Evolutionary conservation across 257 asterid species (phyloP).

Genomic region (Echites panduratus): DNA sequence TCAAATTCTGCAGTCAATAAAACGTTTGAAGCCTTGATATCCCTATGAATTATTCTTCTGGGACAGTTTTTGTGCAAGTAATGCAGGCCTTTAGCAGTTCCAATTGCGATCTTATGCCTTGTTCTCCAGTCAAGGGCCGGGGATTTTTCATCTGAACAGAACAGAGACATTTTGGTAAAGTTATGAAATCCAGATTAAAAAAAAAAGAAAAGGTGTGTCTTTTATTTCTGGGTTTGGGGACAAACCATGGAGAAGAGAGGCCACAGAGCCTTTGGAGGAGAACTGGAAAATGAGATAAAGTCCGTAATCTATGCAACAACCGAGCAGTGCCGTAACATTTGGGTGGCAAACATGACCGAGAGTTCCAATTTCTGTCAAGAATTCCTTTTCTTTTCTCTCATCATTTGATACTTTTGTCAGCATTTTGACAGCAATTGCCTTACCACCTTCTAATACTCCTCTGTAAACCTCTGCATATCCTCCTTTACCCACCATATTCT

Average conservation of each 20-base stretch:
- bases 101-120: conserved; percentile 79
- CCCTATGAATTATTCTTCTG: conserved; percentile 88
- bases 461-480: conserved; percentile 97
- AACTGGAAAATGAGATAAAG: conserved; percentile 88
- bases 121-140: conserved; percentile 75
- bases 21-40: conserved; percentile 78
- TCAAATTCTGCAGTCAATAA: conserved; percentile 65
- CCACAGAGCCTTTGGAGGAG: conserved; percentile 82
- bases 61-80: conserved; percentile 88
- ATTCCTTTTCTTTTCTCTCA: conserved; percentile 88
- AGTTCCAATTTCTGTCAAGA: conserved; percentile 82
- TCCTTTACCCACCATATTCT: conserved; percentile 84
- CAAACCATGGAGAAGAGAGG: conserved; percentile 84
- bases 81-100: conserved; percentile 78
- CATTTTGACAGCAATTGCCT: conserved; percentile 79
- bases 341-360: conserved; percentile 84
- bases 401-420: conserved; percentile 57
- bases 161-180: neutral
- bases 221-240: neutral
- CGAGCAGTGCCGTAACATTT: conserved; percentile 66
- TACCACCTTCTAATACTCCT: conserved; percentile 68
- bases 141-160: conserved; percentile 50
- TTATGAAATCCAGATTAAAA: too few relatives aligned
- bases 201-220: too few relatives aligned
- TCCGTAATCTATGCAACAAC: conserved; percentile 85